These are phyloP conservation scores for Coix lacrymajobi DNA, from an alignment of 176 grass and related monocot species.

Conservation along the genomic window DNA sequence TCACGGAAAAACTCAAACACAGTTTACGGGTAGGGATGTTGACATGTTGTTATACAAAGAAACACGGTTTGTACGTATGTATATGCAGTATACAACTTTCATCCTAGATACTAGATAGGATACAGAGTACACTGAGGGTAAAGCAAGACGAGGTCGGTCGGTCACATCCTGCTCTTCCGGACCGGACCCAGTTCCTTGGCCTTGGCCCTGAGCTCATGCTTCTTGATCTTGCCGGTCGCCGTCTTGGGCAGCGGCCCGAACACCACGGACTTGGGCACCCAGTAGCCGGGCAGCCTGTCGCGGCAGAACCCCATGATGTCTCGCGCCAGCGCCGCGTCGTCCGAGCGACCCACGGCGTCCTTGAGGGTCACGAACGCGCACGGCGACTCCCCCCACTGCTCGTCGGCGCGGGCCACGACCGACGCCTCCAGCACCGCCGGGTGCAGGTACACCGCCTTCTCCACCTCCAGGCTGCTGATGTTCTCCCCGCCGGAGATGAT, in stretches of 20 bases:
- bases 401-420: conserved; percentile 77
- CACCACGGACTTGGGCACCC: conserved; percentile 92
- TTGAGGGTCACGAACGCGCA: conserved; percentile 84
- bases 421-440: conserved; percentile 79
- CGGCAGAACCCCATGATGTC: conserved; percentile 77
- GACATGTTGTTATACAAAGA: background rate
- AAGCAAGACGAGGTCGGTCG: background rate
- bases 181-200: conserved; percentile 82
- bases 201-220: conserved; percentile 75
- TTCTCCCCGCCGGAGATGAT: conserved; percentile 99
- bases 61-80: background rate
- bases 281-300: conserved; percentile 72
- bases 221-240: conserved; percentile 94
- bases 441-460: conserved; percentile 77
- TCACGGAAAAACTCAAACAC: background rate
- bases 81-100: background rate
- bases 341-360: conserved; percentile 37
- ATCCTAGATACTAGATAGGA: background rate
- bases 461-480: conserved; percentile 94
- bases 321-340: conserved; percentile 44
- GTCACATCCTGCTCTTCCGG: conserved; percentile 72
- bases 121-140: background rate
- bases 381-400: conserved; percentile 92
- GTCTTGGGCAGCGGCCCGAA: conserved; percentile 94
- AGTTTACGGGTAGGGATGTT: background rate